Evolutionary conservation across 352 stramenopile genomes (phyloP).

Genomic region (Globisporangium viniferum): DNA sequence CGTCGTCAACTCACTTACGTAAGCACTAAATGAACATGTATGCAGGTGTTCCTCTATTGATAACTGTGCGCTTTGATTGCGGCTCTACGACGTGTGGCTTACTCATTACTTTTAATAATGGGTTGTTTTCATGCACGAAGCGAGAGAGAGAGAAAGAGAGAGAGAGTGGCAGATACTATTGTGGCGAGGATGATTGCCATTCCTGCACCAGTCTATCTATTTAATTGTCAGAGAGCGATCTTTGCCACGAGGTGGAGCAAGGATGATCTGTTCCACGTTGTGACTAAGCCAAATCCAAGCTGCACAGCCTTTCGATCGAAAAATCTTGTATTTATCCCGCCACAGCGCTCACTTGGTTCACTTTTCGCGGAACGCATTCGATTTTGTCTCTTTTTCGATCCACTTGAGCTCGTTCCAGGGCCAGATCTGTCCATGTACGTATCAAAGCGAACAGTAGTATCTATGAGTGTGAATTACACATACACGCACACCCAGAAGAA

Average conservation of each 20-base stretch:
- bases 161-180: not conserved
- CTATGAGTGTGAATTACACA: not conserved
- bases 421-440: conserved; percentile 56
- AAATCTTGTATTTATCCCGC: not conserved
- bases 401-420: conserved; percentile 63
- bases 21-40: not conserved
- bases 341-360: conserved; percentile 15
- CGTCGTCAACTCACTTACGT: not conserved
- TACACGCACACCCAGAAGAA: not conserved
- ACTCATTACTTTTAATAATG: not conserved
- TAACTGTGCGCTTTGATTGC: not conserved
- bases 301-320: not conserved
- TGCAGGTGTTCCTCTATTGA: not conserved
- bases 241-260: not conserved
- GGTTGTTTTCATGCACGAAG: not conserved
- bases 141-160: not conserved
- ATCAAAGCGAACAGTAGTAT: not conserved
- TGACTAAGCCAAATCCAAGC: not conserved
- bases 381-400: conserved; percentile 52
- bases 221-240: not conserved
- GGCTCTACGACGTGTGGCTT: not conserved
- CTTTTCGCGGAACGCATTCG: conserved; percentile 57
- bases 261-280: not conserved
- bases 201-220: not conserved
- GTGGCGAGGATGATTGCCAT: not conserved